A percentile compares a stretch with the other conserved stretches of the same genome.
These are phyloP conservation scores for Trypanosoma theileri DNA, from an alignment of 208 protist species.

Conservation along the genomic window DNA sequence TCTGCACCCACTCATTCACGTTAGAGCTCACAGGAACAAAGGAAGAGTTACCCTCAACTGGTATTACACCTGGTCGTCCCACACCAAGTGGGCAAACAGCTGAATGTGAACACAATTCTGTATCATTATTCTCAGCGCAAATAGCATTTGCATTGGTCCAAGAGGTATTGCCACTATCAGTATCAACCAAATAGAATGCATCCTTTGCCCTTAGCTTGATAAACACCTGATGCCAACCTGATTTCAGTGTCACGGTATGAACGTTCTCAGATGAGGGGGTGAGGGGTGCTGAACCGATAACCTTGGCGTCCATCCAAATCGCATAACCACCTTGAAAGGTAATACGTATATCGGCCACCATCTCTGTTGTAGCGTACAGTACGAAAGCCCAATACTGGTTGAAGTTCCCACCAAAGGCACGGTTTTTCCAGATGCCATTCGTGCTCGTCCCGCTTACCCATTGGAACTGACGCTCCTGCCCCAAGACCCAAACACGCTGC, in stretches of 20 bases:
- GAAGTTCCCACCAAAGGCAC: conserved; percentile 5
- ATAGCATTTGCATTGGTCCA: background rate
- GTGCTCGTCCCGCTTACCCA: conserved; percentile 2
- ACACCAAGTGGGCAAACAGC: conserved; percentile 17
- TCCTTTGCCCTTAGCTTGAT: conserved; percentile 7
- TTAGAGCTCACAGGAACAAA: no score
- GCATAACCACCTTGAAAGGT: background rate
- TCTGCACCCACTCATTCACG: no score
- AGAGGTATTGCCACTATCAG: background rate
- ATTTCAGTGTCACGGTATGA: background rate
- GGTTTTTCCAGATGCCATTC: conserved; percentile 5
- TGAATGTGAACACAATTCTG: conserved; percentile 10
- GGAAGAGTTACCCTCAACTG: no score
- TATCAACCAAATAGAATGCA: background rate
- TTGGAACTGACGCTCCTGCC: background rate
- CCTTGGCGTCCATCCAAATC: conserved; percentile 8
- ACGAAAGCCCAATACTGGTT: conserved; percentile 21
- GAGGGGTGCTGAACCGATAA: conserved; percentile 3
- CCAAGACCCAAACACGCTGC: conserved; percentile 5
- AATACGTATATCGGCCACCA: conserved; percentile 1
- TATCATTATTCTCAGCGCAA: background rate
- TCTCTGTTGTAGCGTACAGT: conserved; percentile 8
- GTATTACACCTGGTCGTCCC: background rate
- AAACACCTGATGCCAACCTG: conserved; percentile 13
- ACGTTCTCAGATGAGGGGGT: background rate